Evolutionary conservation across 2,329 filamentous ascomycete species (phyloP), one percentile per base, ranked within the genome.

Genomic region (Xylariomycetidae sp.): DNA sequence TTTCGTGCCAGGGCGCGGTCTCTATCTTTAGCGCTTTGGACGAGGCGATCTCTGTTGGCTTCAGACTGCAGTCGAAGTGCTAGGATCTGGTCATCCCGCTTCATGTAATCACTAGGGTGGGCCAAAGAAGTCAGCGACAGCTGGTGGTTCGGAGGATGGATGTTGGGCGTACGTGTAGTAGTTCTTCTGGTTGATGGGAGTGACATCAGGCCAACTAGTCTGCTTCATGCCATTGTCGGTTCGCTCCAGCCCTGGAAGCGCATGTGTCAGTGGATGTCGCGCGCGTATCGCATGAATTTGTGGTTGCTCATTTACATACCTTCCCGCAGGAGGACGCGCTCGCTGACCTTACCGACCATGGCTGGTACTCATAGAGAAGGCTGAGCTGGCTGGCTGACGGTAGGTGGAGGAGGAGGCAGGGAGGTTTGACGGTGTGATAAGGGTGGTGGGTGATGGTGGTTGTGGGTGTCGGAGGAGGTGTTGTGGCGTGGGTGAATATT

Each of bases 221-320:
- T 92, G 78, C 57, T 89, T 92, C 83, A 98, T 90, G 65, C 90
- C 89, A 77, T 98, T 98, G 70, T 98, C 92, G 40, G 92, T 97
- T 57, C 90, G 79, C 67, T 94, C 88, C 45, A 98, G 80, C 46
- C 92, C 90, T 96, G 58, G 7, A 31, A 8, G 17, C 25, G 14
- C 15, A 31, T 18, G 25, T n/a, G n/a, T n/a, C n/a, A n/a, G n/a
- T n/a, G n/a, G n/a, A n/a, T n/a, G n/a, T n/a, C n/a, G n/a, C n/a
- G n/a, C n/a, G n/a, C n/a, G n/a, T n/a, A n/a, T n/a, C n/a, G n/a
- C n/a, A n/a, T n/a, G n/a, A n/a, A n/a, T n/a, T n/a, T n/a, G n/a
- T n/a, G n/a, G n/a, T n/a, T n/a, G n/a, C n/a, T n/a, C n/a, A n/a
- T 23, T 23, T 23, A 23, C n/a, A 8, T 41, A 78, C 75, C 75